Evolutionary conservation across 1,139 yeast genomes (phyloP).

Genomic region (Yamadazyma kanchanaburiensis): DNA sequence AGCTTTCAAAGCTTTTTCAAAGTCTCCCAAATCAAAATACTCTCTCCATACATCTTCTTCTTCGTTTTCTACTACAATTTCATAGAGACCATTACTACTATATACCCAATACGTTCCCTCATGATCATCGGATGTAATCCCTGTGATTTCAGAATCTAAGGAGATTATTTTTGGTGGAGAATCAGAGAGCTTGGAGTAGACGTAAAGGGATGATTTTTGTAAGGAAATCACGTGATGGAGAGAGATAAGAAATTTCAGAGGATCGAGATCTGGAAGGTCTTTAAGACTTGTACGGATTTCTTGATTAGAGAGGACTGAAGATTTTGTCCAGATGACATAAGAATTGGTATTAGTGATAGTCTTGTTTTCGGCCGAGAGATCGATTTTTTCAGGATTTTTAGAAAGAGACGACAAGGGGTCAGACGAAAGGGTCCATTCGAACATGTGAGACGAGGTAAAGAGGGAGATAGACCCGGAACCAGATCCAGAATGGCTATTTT

Average conservation of each 20-base stretch:
- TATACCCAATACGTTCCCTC: conserved; percentile 26
- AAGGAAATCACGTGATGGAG: conserved; percentile 23
- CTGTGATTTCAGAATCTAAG: conserved; percentile 42
- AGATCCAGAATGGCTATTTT: no score
- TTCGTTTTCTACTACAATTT: conserved; percentile 69
- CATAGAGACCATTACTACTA: conserved; percentile 18
- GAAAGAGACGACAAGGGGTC: conserved; percentile 32
- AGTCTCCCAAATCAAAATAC: conserved; percentile 58
- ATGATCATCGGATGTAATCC: conserved; percentile 57
- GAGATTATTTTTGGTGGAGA: conserved; percentile 10
- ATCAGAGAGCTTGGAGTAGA: conserved; percentile 24
- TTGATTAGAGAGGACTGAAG: conserved; percentile 22
- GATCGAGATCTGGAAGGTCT: conserved; percentile 25
- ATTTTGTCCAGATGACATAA: conserved; percentile 16
- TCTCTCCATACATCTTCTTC: conserved; percentile 73
- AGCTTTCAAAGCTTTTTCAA: conserved; percentile 53
- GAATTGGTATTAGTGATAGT: neutral
- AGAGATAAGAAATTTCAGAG: conserved; percentile 20
- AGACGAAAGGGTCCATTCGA: conserved; percentile 27
- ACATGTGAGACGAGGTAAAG: conserved; percentile 15
- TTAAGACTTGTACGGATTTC: no score
- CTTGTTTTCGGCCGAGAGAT: neutral
- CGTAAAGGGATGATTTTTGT: conserved; percentile 13
- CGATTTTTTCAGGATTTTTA: conserved; percentile 13
- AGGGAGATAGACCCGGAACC: no score